Evolutionary conservation across 2,329 filamentous ascomycete genomes (phyloP).

Genomic region (Microsporum ferrugineum): DNA sequence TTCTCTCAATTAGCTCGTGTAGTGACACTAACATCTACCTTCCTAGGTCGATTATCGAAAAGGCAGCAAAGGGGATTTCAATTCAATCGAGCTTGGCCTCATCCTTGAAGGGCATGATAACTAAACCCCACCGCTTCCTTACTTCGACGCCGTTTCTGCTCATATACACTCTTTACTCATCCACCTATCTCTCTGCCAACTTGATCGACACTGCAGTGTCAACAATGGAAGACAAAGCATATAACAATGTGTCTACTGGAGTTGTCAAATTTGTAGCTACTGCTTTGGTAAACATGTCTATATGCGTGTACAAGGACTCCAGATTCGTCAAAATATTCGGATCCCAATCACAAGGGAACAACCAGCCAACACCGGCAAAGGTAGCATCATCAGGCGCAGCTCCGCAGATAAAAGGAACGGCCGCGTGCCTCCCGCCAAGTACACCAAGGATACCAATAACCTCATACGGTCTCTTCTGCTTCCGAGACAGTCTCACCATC

Average conservation of each 20-base stretch:
- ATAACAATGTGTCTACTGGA: slow-evolving; percentile 56
- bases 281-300: slow-evolving; percentile 66
- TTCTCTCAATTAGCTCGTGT: not conserved
- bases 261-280: slow-evolving; percentile 71
- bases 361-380: slow-evolving; percentile 7
- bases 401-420: not conserved
- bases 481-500: slow-evolving; percentile 77
- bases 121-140: slow-evolving; percentile 34
- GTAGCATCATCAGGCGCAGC: slow-evolving; percentile 2
- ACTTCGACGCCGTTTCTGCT: slow-evolving; percentile 39
- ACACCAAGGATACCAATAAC: slow-evolving; percentile 49
- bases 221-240: slow-evolving; percentile 47
- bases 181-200: slow-evolving; percentile 85
- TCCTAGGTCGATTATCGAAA: slow-evolving; percentile 39
- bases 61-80: slow-evolving; percentile 35
- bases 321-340: slow-evolving; percentile 77
- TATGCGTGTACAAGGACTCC: slow-evolving; percentile 84
- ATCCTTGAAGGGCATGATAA: slow-evolving; percentile 31
- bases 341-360: slow-evolving; percentile 31
- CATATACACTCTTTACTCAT: slow-evolving; percentile 58
- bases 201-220: slow-evolving; percentile 69
- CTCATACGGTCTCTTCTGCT: slow-evolving; percentile 66
- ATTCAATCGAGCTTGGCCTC: slow-evolving; percentile 32
- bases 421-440: slow-evolving; percentile 9
- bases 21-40: not conserved